Percentiles rank a stretch among this genome's conserved stretches.
phyloP scores from a whole-genome alignment of 169 alveolate genomes.

The Eimeria zaria region DNA sequence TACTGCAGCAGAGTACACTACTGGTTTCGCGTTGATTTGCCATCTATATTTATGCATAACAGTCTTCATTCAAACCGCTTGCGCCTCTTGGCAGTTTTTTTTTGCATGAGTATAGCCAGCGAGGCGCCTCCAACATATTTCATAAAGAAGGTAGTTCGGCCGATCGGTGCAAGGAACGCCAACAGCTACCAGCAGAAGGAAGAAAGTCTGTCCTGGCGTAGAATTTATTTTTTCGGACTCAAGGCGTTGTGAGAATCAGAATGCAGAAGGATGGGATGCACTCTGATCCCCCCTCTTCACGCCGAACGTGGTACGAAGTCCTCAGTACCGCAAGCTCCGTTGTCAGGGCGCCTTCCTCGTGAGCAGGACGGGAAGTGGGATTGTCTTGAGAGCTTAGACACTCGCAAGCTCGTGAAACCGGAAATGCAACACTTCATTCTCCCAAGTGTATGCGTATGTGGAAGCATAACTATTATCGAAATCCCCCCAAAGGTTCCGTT shows the following conservation, averaged over 20 bases:
- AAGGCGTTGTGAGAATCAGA: background rate
- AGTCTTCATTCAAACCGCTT: background rate
- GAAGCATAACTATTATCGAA: no score
- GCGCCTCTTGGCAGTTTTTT: background rate
- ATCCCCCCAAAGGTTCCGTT: background rate
- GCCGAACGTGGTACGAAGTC: no score
- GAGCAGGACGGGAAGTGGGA: background rate
- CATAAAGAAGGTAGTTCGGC: no score
- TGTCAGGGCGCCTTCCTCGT: background rate
- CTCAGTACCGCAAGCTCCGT: background rate
- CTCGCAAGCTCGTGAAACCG: background rate
- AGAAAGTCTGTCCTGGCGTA: background rate
- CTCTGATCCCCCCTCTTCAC: no score
- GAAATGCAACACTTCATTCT: background rate
- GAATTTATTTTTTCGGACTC: background rate
- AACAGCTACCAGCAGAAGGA: no score
- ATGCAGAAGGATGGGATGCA: background rate
- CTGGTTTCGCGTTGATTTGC: background rate
- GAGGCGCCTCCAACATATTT: no score
- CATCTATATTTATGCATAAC: background rate
- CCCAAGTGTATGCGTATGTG: background rate
- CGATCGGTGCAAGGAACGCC: no score
- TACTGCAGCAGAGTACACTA: background rate
- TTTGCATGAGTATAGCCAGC: no score
- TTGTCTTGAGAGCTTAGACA: background rate